Evolutionary conservation across 345 rosid species (phyloP).

Genomic region (Erucastrum elatum): DNA sequence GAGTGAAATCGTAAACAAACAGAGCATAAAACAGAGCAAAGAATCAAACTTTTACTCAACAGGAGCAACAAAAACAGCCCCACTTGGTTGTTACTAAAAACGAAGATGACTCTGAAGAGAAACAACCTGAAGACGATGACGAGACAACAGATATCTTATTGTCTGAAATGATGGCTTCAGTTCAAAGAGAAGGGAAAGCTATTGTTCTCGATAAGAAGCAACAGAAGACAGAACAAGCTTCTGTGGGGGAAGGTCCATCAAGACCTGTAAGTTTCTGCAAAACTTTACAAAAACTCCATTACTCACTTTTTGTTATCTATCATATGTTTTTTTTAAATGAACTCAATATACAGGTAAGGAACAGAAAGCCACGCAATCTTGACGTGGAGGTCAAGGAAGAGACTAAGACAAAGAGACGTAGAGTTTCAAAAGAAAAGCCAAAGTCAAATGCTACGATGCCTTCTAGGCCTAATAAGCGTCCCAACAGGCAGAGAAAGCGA

Average conservation of each 20-base stretch:
- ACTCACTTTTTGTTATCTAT: not conserved
- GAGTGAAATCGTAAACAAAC: too few species aligned
- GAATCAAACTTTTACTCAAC: too few species aligned
- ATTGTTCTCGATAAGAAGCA: constrained; percentile 38
- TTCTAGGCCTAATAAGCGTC: constrained; percentile 18
- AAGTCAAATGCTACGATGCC: too few species aligned
- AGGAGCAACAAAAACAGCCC: constrained; percentile 40
- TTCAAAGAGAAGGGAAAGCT: constrained; percentile 46
- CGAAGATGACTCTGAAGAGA: constrained; percentile 34
- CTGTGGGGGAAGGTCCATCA: constrained; percentile 37
- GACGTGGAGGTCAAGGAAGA: constrained; percentile 47
- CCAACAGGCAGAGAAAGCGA: constrained; percentile 52
- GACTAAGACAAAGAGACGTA: constrained; percentile 39
- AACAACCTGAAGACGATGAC: constrained; percentile 25
- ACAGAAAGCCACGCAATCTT: constrained; percentile 41
- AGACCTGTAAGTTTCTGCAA: constrained; percentile 47
- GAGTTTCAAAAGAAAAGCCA: constrained; percentile 28
- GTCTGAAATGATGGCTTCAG: constrained; percentile 37
- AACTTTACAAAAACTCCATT: not conserved
- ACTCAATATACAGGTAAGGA: constrained; percentile 31
- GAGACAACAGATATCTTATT: constrained; percentile 33
- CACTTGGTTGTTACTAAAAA: constrained; percentile 35
- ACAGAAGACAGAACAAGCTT: constrained; percentile 26
- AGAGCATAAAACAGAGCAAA: too few species aligned
- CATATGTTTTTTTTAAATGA: not conserved